Evolutionary conservation across 2,329 filamentous ascomycete genomes (phyloP).

Genomic region (Akanthomyces lecanii): DNA sequence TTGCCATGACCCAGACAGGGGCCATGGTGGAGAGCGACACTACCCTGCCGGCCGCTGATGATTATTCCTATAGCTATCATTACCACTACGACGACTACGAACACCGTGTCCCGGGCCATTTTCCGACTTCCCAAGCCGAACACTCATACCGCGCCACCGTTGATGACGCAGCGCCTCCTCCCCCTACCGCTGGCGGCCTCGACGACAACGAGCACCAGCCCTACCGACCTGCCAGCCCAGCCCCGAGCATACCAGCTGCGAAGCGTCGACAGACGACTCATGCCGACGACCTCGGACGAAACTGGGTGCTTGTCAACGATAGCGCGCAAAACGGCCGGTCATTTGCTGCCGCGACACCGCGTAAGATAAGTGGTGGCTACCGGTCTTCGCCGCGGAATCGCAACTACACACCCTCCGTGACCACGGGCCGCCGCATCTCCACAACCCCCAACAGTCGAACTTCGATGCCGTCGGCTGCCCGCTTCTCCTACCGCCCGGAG

Average conservation of each 20-base stretch:
- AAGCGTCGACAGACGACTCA: constrained; percentile 53
- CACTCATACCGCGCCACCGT: neutral
- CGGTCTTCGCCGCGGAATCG: constrained; percentile 29
- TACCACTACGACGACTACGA: constrained; percentile 24
- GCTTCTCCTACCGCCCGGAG: constrained; percentile 22
- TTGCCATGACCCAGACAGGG: constrained; percentile 43
- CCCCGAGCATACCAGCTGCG: constrained; percentile 44
- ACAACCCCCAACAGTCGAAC: constrained; percentile 27
- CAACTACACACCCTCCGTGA: constrained; percentile 30
- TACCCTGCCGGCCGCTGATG: constrained; percentile 14
- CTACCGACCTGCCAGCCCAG: constrained; percentile 22
- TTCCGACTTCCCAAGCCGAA: constrained; percentile 31
- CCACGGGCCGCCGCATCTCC: constrained; percentile 42
- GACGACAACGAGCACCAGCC: constrained; percentile 27
- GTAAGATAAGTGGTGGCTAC: constrained; percentile 24
- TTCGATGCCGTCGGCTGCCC: constrained; percentile 24
- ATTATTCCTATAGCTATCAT: constrained; percentile 18
- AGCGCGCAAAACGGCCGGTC: constrained; percentile 19
- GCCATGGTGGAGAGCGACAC: constrained; percentile 24
- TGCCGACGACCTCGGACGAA: constrained; percentile 56
- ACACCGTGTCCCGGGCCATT: constrained; percentile 27
- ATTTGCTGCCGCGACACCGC: constrained; percentile 23
- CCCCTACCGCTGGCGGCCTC: constrained; percentile 26
- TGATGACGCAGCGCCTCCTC: constrained; percentile 6
- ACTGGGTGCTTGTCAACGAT: constrained; percentile 67